Evolutionary conservation across 2,329 filamentous ascomycete species (phyloP).

Genomic region (Dothiorella sarmentorum): DNA sequence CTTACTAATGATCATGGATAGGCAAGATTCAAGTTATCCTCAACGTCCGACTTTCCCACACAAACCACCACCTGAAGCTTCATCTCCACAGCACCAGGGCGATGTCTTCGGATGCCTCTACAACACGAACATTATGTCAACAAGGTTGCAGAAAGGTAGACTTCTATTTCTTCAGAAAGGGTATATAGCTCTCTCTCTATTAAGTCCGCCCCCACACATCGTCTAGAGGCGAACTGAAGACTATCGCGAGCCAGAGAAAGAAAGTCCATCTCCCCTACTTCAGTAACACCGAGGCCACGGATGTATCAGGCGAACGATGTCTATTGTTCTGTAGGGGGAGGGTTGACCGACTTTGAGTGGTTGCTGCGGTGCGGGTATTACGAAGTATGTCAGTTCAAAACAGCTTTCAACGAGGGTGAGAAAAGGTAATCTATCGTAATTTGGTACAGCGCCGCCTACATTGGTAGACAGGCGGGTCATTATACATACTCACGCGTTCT

Average conservation of each 20-base stretch:
- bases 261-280: conserved; percentile 20
- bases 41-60: too few relatives aligned
- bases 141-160: not conserved
- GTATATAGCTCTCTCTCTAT: conserved; percentile 15
- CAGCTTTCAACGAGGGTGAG: not conserved
- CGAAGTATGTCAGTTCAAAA: not conserved
- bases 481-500: not conserved
- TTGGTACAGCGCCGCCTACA: not conserved
- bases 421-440: not conserved
- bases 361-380: not conserved
- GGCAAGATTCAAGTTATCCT: too few relatives aligned
- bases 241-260: conserved; percentile 17
- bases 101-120: too few relatives aligned
- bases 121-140: too few relatives aligned
- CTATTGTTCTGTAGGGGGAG: conserved; percentile 17
- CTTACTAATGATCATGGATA: too few relatives aligned
- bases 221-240: conserved; percentile 17
- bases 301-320: conserved; percentile 17
- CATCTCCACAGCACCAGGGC: too few relatives aligned
- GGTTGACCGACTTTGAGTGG: too few relatives aligned
- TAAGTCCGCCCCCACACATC: conserved; percentile 3
- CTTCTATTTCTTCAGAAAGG: not conserved
- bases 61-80: too few relatives aligned
- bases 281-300: conserved; percentile 24
- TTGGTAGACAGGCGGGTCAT: not conserved